Base-by-base conservation (phyloP, 805 yeast species). In the Nakazawaea siamensis region DNA sequence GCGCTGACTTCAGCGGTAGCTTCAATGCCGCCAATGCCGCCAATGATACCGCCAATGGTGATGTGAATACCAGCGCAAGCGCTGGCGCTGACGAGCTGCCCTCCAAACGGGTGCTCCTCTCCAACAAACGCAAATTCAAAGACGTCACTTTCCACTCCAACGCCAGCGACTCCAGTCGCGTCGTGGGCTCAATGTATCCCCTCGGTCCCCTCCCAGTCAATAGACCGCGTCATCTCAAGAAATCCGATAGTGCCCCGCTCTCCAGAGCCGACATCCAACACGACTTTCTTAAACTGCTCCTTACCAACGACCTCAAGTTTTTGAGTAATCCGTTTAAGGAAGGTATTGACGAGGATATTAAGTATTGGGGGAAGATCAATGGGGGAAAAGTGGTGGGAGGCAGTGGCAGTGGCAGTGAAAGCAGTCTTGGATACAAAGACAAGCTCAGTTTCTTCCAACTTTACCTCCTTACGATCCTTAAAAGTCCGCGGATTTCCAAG, bases 201-300 rank as follows among this genome's bases (percentile, higher is more conserved):
- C 6, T 15, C 6, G 14, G 6, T 9, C n/a, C 23, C 20, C 17
- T 15, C 18, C 27, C 28, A 8, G 12, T 30, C 13, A 19, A 35
- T n/a, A 31, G 31, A 17, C 57, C 64, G 18, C 62, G 83, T 29
- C 87, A 80, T 54, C 55, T 90, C 46, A 90, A 90, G 57, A 90
- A 88, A 51, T 68, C 76, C 14, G 97, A 90, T 50, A 96, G 97
- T 5, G 94, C 83, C 48, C 94, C 95, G 15, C 76, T 88, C 39
- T 83, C 92, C 81, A 67, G 97, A 32, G 69, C 62, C 37, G 97
- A 90, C 48, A 80, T 90, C 38, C 96, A 87, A 55, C 82, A 77
- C 55, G 87, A 80, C 44, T 84, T 88, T 45, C 59, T 90, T 36
- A 60, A 66, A 31, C 62, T 64, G 18, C 57, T 90, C 8, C 81